These are phyloP conservation scores for Paraconiothyrium brasiliense DNA, from an alignment of 2,329 filamentous ascomycete species.

Conservation along the genomic window DNA sequence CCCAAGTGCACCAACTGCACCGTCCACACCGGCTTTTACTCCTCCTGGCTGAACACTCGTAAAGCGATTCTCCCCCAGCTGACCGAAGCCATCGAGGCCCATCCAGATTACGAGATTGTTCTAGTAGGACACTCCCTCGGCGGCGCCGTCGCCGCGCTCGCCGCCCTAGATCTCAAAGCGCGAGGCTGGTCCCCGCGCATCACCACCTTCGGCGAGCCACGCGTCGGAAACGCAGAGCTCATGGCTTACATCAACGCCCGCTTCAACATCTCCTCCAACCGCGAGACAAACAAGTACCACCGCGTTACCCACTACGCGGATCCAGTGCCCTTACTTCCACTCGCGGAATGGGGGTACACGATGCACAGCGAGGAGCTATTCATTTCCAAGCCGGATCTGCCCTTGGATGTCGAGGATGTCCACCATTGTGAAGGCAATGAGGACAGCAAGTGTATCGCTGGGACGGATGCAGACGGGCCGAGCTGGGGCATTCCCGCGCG, in stretches of 20 bases:
- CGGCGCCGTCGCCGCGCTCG: conserved; percentile 88
- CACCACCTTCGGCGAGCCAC: conserved; percentile 93
- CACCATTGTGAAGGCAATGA: conserved; percentile 74
- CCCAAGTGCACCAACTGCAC: conserved; percentile 84
- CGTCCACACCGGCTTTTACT: conserved; percentile 89
- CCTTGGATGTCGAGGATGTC: conserved; percentile 75
- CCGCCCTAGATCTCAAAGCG: conserved; percentile 80
- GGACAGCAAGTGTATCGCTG: conserved; percentile 77
- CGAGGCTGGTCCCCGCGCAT: conserved; percentile 79
- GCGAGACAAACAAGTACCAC: conserved; percentile 63
- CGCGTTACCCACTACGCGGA: conserved; percentile 88
- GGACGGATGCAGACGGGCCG: conserved; percentile 52
- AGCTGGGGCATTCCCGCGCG: conserved; percentile 57
- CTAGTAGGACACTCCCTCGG: conserved; percentile 92
- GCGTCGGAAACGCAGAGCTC: conserved; percentile 65
- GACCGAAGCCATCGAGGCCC: conserved; percentile 63
- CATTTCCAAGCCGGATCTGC: conserved; percentile 76
- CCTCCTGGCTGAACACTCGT: conserved; percentile 82
- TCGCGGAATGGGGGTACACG: conserved; percentile 86
- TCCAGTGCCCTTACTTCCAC: conserved; percentile 86
- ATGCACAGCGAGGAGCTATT: conserved; percentile 89
- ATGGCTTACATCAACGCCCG: conserved; percentile 63
- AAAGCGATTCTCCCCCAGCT: conserved; percentile 74
- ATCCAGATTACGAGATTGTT: conserved; percentile 77
- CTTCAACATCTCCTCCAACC: conserved; percentile 52